These are phyloP conservation scores for Datura wrightii DNA, from an alignment of 257 asterid species.

Conservation along the genomic window DNA sequence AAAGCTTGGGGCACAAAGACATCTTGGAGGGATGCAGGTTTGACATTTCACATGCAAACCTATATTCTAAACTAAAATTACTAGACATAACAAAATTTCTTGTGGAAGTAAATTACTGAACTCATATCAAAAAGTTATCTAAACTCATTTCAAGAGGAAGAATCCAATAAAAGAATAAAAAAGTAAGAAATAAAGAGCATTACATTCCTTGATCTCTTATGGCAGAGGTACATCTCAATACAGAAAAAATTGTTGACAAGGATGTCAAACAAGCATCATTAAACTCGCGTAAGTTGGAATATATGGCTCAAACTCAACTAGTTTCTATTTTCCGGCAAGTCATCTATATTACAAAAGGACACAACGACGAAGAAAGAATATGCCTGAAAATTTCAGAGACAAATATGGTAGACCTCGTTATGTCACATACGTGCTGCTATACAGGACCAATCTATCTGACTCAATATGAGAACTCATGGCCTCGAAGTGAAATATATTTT, in stretches of 20 bases:
- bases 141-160: not conserved
- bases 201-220: conserved; percentile 10
- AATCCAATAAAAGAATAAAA: not conserved
- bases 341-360: conserved; percentile 53
- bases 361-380: conserved; percentile 5
- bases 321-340: conserved; percentile 39
- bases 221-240: conserved; percentile 23
- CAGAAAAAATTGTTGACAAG: conserved; percentile 42
- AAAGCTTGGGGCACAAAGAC: no score
- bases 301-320: conserved; percentile 32
- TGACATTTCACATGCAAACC: no score
- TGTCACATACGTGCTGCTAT: not conserved
- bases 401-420: not conserved
- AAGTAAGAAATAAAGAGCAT: not conserved
- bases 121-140: not conserved
- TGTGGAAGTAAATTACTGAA: not conserved
- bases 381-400: conserved; percentile 30
- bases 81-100: not conserved
- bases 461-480: conserved; percentile 92
- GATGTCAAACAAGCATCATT: conserved; percentile 27
- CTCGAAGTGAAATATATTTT: conserved; percentile 82
- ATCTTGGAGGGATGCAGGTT: no score
- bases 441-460: conserved; percentile 30
- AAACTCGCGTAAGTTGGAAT: conserved; percentile 30
- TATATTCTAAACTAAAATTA: no score